Base-by-base conservation (phyloP, 2,329 filamentous ascomycete genomes). In the Exophiala sideris region DNA sequence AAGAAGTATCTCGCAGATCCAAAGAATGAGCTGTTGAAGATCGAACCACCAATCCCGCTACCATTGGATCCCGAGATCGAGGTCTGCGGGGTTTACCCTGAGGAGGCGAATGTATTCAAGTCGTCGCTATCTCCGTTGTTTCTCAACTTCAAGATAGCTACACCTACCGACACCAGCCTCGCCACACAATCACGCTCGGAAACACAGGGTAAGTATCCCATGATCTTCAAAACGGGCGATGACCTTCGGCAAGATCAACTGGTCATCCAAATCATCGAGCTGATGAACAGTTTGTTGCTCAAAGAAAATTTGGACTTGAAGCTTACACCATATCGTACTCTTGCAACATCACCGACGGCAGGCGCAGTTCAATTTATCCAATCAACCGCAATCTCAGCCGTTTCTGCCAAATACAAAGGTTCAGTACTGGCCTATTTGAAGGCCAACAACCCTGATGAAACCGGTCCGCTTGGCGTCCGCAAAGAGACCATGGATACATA, bases 241-340 rank as follows among this genome's bases (percentile, higher is more conserved):
- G 94, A 99, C 68, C 78, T 99, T 48, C 88, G 94, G 11, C 94
- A 99, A 71, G 94, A 99, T 67, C 94, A 99, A 68, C 82, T 99
- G 2, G 92, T 99, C 34, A 95, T 99, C 50, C 94, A 89, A 66
- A 97, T 97, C 66, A 96, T 99, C 69, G 95, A 90, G 0, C 80
- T 99, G 12, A 99, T 99, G 94, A 94, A 99, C 66, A 89, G 92
- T 54, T 82, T 99, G 1, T 80, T 99, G 3, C 89, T 89, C 56
- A 96, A 97, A 67, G 94, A 99, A 68, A 97, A 99, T 58, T 78
- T 99, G 8, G 94, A 99, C 67, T 80, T 99, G 41, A 96, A 95
- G 67, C 79, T 99, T 1, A 92, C 92, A 0, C 94, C 94, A 0
- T 99, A 99, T 75, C 92, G 92, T 64, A 96, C 97, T 60, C 82